Evolutionary conservation across 805 yeast species (phyloP).

Genomic region (Zygosaccharomyces bisporus): DNA sequence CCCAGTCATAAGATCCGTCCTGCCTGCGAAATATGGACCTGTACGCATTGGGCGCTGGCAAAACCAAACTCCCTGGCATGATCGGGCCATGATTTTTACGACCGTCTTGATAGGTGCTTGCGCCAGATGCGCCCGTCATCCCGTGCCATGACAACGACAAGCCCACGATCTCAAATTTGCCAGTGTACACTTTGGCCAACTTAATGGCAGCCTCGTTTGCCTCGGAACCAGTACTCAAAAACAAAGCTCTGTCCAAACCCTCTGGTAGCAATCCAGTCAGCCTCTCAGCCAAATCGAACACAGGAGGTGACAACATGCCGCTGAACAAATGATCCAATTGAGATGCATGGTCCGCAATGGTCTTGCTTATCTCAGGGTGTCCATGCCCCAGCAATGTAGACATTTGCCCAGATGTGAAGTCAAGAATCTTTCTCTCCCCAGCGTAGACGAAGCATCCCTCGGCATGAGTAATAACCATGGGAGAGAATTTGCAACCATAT

Average conservation of each 20-base stretch:
- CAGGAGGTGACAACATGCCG: constrained; percentile 32
- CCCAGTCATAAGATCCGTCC: constrained; percentile 33
- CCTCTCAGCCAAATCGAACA: constrained; percentile 31
- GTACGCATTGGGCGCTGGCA: constrained; percentile 31
- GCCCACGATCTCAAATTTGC: constrained; percentile 31
- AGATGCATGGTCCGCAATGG: constrained; percentile 23
- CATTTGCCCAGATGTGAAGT: constrained; percentile 32
- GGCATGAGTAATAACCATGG: constrained; percentile 22
- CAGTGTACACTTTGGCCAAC: constrained; percentile 30
- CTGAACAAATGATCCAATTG: constrained; percentile 27
- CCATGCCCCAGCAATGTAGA: constrained; percentile 31
- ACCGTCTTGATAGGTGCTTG: constrained; percentile 29
- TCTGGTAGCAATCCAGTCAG: constrained; percentile 23
- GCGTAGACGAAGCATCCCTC: constrained; percentile 28
- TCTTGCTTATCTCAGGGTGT: constrained; percentile 27
- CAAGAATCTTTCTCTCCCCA: constrained; percentile 25
- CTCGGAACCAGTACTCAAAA: constrained; percentile 35
- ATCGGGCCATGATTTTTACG: constrained; percentile 31
- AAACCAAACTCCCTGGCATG: constrained; percentile 28
- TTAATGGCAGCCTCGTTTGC: constrained; percentile 37
- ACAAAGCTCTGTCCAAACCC: constrained; percentile 27
- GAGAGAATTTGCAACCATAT: constrained; percentile 22
- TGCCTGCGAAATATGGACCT: constrained; percentile 28
- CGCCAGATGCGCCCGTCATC: constrained; percentile 31
- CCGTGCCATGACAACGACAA: constrained; percentile 33